These are phyloP conservation scores for Ramicandelaber brevisporus DNA, from an alignment of 192 early-diverging fungal genomes.

Conservation along the genomic window DNA sequence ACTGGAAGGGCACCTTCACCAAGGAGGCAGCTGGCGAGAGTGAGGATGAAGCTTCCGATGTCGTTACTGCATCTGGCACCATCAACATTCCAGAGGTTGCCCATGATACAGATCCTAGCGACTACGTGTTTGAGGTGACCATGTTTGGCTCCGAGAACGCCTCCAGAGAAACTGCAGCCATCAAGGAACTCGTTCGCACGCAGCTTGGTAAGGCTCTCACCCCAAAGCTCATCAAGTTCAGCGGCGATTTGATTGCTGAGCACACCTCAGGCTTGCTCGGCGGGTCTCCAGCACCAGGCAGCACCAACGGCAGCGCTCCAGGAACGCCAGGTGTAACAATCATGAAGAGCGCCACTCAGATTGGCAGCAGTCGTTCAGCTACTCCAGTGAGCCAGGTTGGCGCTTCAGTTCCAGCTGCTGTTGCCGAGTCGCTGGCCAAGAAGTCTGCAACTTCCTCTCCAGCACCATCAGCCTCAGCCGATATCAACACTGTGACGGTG, in stretches of 20 bases:
- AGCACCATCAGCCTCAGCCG: constrained; percentile 5
- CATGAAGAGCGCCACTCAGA: no score
- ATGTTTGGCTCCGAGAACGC: constrained; percentile 17
- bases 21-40: no score
- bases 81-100: constrained; percentile 75
- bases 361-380: no score
- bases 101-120: constrained; percentile 64
- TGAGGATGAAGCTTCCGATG: constrained; percentile 19
- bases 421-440: not conserved
- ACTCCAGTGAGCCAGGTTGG: no score
- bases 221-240: constrained; percentile 31
- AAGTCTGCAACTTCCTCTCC: constrained; percentile 6
- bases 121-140: constrained; percentile 55
- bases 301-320: no score
- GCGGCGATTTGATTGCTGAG: constrained; percentile 40
- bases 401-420: no score
- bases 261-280: no score
- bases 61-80: constrained; percentile 33
- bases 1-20: constrained; percentile 31
- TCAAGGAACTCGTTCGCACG: constrained; percentile 46
- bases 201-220: constrained; percentile 30
- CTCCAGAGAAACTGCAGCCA: constrained; percentile 5
- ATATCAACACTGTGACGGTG: constrained; percentile 33
- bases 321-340: no score
- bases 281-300: not conserved